A percentile compares a stretch with the other conserved stretches of the same genome.
phyloP scores from a whole-genome alignment of 106 monocot species.

The Ottelia alismoides region DNA sequence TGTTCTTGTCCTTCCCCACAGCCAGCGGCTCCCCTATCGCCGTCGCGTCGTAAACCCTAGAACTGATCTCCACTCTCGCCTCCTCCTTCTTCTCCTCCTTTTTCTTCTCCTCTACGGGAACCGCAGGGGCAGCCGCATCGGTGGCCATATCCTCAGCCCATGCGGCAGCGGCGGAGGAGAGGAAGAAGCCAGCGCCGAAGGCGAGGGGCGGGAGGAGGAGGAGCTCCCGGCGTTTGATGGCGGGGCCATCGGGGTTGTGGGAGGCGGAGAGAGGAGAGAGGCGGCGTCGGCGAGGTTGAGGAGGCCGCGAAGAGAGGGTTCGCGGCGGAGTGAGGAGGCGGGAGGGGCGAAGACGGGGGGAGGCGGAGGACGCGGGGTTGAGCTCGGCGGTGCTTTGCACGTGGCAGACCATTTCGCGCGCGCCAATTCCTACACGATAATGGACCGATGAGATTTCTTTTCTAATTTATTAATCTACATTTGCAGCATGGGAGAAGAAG shows the following conservation, averaged over 20 bases:
- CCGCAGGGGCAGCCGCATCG: conserved; percentile 5
- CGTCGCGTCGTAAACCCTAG: conserved; percentile 83
- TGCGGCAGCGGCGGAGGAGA: conserved; percentile 10
- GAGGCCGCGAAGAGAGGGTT: conserved; percentile 5
- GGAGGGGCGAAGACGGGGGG: conserved; percentile 5
- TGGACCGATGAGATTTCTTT: no score
- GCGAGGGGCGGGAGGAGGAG: conserved; percentile 45
- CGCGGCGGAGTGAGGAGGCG: conserved; percentile 3
- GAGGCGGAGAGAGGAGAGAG: neutral
- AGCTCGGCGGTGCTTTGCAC: neutral
- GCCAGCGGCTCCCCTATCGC: conserved; percentile 85
- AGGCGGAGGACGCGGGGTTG: conserved; percentile 1
- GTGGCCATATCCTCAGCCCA: conserved; percentile 24
- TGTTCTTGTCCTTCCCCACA: conserved; percentile 62
- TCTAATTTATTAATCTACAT: no score
- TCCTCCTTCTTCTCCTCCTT: conserved; percentile 19
- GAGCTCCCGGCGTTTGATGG: conserved; percentile 27
- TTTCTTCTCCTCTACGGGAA: conserved; percentile 1
- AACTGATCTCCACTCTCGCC: conserved; percentile 20
- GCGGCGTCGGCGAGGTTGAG: neutral
- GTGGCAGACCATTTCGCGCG: conserved; percentile 1
- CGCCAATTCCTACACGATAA: neutral
- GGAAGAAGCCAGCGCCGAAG: conserved; percentile 17
- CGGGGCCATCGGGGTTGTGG: neutral
- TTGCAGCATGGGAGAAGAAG: no score